Evolutionary conservation across 2,329 filamentous ascomycete genomes (phyloP).

Genomic region (Aspergillus sp.): DNA sequence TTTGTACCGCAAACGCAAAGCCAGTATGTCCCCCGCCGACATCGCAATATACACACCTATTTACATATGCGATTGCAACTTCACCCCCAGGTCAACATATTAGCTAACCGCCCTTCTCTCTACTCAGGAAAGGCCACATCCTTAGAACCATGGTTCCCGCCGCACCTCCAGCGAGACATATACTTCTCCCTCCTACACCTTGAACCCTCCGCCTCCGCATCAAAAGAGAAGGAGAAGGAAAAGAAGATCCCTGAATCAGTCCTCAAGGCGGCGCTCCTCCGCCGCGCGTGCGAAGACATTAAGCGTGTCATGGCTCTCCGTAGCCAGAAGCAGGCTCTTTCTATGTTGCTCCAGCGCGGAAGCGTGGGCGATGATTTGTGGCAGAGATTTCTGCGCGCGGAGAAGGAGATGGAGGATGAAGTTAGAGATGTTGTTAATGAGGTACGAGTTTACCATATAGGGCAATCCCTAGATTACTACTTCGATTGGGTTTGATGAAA

Average conservation of each 20-base stretch:
- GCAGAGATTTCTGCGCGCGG: constrained; percentile 86
- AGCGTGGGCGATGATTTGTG: constrained; percentile 95
- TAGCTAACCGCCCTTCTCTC: neutral
- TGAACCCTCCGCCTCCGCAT: constrained; percentile 46
- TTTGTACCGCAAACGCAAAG: constrained; percentile 90
- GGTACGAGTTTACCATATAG: constrained; percentile 53
- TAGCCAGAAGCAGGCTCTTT: constrained; percentile 83
- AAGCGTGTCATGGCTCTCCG: constrained; percentile 86
- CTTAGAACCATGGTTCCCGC: constrained; percentile 90
- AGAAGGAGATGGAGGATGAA: constrained; percentile 98
- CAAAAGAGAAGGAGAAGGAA: constrained; percentile 41
- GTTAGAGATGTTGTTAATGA: constrained; percentile 90
- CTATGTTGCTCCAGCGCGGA: constrained; percentile 78
- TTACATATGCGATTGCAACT: neutral
- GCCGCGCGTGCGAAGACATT: constrained; percentile 90
- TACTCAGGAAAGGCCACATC: constrained; percentile 71
- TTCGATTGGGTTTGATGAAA: neutral
- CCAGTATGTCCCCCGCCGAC: constrained; percentile 56
- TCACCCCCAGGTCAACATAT: neutral
- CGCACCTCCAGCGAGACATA: constrained; percentile 87
- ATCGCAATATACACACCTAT: constrained; percentile 1
- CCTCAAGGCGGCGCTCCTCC: constrained; percentile 81
- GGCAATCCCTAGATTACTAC: constrained; percentile 2
- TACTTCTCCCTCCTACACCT: constrained; percentile 91
- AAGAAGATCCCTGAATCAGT: constrained; percentile 84